Conservation (phyloP, 2,329 filamentous ascomycete species). For the Allantophomopsis cytisporea region DNA sequence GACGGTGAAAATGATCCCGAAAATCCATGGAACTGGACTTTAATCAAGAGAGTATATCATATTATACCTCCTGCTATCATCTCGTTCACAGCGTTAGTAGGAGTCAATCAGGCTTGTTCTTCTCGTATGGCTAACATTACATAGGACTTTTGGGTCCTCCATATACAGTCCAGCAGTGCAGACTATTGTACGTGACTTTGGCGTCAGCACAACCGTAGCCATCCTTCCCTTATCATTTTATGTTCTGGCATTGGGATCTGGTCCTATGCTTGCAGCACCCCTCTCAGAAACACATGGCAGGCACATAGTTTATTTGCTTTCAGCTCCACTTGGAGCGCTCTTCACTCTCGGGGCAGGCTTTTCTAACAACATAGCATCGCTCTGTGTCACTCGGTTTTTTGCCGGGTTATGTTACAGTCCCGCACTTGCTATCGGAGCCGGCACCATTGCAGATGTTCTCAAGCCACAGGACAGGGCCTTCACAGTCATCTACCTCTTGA, state of each 20-base stretch:
- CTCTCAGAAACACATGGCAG: conserved; percentile 47
- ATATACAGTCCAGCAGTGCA: conserved; percentile 33
- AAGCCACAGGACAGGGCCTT: conserved; percentile 24
- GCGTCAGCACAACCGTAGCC: conserved; percentile 18
- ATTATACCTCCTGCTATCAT: conserved; percentile 10
- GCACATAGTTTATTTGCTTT: conserved; percentile 23
- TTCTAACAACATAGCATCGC: conserved; percentile 30
- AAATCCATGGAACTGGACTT: conserved; percentile 13
- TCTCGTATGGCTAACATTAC: neutral
- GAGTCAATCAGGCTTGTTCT: neutral
- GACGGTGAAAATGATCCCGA: conserved; percentile 11
- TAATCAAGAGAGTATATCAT: conserved; percentile 8
- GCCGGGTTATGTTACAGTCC: conserved; percentile 31
- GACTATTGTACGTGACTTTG: conserved; percentile 27
- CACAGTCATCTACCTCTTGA: conserved; percentile 31
- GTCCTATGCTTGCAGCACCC: conserved; percentile 45
- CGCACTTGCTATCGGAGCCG: conserved; percentile 32
- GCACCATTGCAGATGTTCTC: conserved; percentile 35
- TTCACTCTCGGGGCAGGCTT: conserved; percentile 51
- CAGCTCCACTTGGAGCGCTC: conserved; percentile 36
- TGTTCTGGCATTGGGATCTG: conserved; percentile 48
- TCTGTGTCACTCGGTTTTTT: conserved; percentile 32
- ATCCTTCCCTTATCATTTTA: conserved; percentile 43
- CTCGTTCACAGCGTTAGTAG: conserved; percentile 13
- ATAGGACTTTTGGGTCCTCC: conserved; percentile 28